Evolutionary conservation across 345 rosid genomes (phyloP), one percentile per base, ranked within the genome.

Genomic region (Citrus inodora): DNA sequence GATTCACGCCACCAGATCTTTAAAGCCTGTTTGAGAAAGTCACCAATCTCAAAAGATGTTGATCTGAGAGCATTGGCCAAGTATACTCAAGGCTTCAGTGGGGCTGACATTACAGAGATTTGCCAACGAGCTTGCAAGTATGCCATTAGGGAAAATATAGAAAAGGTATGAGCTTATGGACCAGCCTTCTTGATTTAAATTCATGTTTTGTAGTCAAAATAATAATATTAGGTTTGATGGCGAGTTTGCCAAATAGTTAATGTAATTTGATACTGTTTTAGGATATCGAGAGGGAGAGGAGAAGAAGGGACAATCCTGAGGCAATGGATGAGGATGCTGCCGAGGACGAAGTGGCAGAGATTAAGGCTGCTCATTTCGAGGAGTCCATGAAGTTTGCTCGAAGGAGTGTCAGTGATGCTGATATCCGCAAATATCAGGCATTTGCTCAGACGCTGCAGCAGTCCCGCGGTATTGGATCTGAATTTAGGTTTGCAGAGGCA

Each of bases 71-170:
- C 90, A 8, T 82, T 91, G 69, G 85, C 95, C 16, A 88, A 79
- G 51, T 89, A 87, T 75, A 88, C 92, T 17, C 90, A 86, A 76
- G 93, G 93, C 64, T 91, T 91, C 76, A 87, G 92, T 30, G 93
- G 92, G 16, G 95, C 93, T 7, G 92, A 89, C 74, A 89, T 89
- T 60, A 89, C 94, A 0, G 91, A 91, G 86, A 89, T 91, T 71
- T 89, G 88, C 80, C 93, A 91, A 81, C 88, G 90, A 38, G 86
- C 93, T 33, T 83, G 86, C 87, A 91, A 91, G 84, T 91, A 88
- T 68, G 95, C 93, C 53, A 88, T 91, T 67, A 83, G 93, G 76
- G 95, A 89, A 75, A 82, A 91, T 83, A 91, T 91, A 33, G 93
- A 91, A 80, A 85, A 91, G 92, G 94, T 90, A 76, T 19, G 42